phyloP scores from a whole-genome alignment of 2,329 filamentous ascomycete species.

The Aspergillus quadrilineatus region DNA sequence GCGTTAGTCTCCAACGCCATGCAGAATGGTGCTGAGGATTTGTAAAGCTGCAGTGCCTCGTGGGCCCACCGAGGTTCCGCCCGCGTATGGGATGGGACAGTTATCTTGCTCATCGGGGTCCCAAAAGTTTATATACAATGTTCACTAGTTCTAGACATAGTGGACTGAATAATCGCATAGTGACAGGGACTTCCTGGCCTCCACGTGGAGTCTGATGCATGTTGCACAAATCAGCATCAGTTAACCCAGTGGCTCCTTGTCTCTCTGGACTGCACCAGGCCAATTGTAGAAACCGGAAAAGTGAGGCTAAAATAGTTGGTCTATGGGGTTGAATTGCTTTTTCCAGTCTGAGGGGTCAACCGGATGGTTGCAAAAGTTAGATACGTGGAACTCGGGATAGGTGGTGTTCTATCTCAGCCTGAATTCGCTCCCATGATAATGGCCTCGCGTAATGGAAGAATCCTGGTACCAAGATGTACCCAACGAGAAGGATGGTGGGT shows the following conservation, averaged over 20 bases:
- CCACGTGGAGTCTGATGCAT: not conserved
- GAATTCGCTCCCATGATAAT: no score
- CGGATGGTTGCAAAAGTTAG: not conserved
- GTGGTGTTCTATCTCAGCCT: no score
- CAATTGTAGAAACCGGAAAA: not conserved
- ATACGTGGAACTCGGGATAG: no score
- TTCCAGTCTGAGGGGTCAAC: not conserved
- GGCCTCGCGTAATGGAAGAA: no score
- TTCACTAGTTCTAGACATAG: not conserved
- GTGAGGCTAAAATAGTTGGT: not conserved
- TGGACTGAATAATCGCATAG: not conserved
- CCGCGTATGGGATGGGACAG: not conserved
- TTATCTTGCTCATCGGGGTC: not conserved
- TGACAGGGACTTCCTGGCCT: not conserved
- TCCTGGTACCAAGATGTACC: no score
- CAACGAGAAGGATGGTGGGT: no score
- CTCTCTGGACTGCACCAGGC: not conserved
- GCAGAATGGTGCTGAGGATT: not conserved
- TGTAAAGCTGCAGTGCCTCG: not conserved
- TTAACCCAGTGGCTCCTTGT: not conserved
- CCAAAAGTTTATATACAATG: not conserved
- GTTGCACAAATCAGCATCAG: not conserved
- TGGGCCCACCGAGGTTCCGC: not conserved
- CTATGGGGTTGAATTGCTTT: not conserved
- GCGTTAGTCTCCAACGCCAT: not conserved